Evolutionary conservation across 179 eudicot species (phyloP).

Genomic region (Heliamphora pulchella): DNA sequence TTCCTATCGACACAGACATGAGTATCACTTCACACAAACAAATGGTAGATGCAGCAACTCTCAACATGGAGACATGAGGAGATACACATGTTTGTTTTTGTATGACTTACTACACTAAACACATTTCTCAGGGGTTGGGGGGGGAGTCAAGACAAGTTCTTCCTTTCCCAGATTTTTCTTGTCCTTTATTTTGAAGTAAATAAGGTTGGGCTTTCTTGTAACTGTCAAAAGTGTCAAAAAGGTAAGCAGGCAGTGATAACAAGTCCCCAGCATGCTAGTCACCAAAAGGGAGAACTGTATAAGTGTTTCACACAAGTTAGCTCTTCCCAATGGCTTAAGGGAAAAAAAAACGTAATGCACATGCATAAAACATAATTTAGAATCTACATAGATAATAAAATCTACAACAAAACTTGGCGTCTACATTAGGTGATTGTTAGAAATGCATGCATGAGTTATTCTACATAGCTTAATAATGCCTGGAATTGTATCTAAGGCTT

Average conservation of each 20-base stretch:
- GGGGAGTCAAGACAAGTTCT: background rate
- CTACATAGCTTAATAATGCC: background rate
- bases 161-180: background rate
- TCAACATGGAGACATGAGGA: background rate
- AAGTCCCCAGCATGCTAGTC: background rate
- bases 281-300: background rate
- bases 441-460: background rate
- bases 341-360: background rate
- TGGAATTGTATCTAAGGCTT: background rate
- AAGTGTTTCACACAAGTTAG: background rate
- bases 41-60: background rate
- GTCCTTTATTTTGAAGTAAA: background rate
- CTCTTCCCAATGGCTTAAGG: background rate
- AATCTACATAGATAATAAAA: background rate
- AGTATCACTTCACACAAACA: too few relatives aligned
- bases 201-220: background rate
- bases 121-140: background rate
- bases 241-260: background rate
- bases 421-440: background rate
- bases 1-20: too few relatives aligned
- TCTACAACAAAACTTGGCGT: background rate
- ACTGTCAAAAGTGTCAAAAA: background rate
- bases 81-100: background rate
- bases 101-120: background rate
- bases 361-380: background rate